phyloP scores from a whole-genome alignment of 805 yeast species.

The Yamadazyma paraphyllophila region DNA sequence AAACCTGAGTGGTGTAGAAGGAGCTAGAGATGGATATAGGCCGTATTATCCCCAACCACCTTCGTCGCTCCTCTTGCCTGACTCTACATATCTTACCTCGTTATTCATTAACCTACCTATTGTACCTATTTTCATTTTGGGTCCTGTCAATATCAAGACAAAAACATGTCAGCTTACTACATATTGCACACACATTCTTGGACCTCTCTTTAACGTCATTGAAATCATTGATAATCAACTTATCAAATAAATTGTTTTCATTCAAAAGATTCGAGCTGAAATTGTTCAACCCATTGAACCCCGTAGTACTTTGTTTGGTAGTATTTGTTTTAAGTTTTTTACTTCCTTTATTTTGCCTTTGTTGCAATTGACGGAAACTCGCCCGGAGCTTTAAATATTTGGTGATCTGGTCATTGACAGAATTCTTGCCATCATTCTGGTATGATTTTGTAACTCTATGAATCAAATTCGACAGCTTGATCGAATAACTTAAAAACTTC shows the following conservation, averaged over 20 bases:
- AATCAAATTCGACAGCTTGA: conserved; percentile 36
- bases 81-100: too few relatives aligned
- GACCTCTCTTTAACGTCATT: conserved; percentile 5
- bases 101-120: conserved; percentile 6
- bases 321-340: conserved; percentile 5
- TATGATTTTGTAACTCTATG: conserved; percentile 36
- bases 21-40: too few relatives aligned
- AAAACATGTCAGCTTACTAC: conserved; percentile 34
- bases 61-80: too few relatives aligned
- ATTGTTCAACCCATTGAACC: conserved; percentile 1
- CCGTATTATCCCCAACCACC: too few relatives aligned
- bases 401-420: conserved; percentile 24
- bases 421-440: conserved; percentile 10
- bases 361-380: conserved; percentile 14
- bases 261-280: conserved; percentile 12
- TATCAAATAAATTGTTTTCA: conserved; percentile 17
- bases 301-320: background rate
- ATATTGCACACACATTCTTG: conserved; percentile 39
- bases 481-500: conserved; percentile 35
- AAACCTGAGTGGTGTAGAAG: too few relatives aligned
- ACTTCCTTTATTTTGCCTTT: conserved; percentile 6
- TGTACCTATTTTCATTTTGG: conserved; percentile 1
- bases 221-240: conserved; percentile 14
- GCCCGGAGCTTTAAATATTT: conserved; percentile 20
- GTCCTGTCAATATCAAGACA: conserved; percentile 38